Conservation (phyloP, 192 early-diverging fungal genomes). For the Entrophospora sp. region DNA sequence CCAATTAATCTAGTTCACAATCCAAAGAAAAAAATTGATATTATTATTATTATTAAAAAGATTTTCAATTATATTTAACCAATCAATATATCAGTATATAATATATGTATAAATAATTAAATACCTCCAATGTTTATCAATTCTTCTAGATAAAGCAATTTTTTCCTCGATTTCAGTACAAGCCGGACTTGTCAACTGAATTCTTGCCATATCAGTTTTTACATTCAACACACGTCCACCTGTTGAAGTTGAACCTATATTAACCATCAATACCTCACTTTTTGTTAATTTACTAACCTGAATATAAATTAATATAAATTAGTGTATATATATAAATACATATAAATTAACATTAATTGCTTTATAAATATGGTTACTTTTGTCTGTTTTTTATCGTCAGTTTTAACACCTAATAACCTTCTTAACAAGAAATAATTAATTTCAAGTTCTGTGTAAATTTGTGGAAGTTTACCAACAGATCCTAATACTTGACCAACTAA, state of each 20-base stretch:
- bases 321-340: not conserved
- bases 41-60: not conserved
- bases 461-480: conserved; percentile 79
- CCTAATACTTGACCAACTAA: conserved; percentile 95
- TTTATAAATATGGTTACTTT: conserved; percentile 52
- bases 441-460: conserved; percentile 92
- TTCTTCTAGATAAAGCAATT: conserved; percentile 90
- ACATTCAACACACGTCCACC: conserved; percentile 92
- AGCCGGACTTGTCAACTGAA: conserved; percentile 78
- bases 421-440: conserved; percentile 96
- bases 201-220: conserved; percentile 91
- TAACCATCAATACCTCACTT: conserved; percentile 90
- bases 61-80: not conserved
- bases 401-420: conserved; percentile 92
- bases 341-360: too few species aligned
- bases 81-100: not conserved
- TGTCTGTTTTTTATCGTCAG: conserved; percentile 96
- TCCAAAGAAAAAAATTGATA: not conserved
- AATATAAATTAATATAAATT: not conserved
- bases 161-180: conserved; percentile 96
- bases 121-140: conserved; percentile 96
- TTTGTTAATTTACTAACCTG: conserved; percentile 78
- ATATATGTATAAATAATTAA: not conserved
- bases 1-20: conserved; percentile 96
- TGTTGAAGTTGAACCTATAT: conserved; percentile 91